Conservation (phyloP, 768 basidiomycete species). For the Amanita fuliginea region DNA sequence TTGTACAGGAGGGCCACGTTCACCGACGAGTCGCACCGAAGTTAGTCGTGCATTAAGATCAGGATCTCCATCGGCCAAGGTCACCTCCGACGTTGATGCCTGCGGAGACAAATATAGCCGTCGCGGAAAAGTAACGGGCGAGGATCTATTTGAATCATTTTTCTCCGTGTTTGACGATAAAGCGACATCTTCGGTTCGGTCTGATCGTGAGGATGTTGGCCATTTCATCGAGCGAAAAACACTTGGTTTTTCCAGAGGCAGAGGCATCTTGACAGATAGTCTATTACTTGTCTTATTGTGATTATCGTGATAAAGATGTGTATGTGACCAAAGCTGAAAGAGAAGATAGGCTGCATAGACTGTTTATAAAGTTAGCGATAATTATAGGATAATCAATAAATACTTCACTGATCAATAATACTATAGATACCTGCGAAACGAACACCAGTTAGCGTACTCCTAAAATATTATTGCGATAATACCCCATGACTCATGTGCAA, state of each 20-base stretch:
- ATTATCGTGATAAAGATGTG: constrained; percentile 49
- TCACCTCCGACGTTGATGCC: constrained; percentile 10
- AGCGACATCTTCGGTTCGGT: constrained; percentile 1
- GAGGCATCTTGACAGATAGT: constrained; percentile 23
- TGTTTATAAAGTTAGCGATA: constrained; percentile 15
- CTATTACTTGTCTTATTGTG: constrained; percentile 31
- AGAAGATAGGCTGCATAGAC: constrained; percentile 64
- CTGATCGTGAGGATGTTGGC: not conserved
- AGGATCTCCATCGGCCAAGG: constrained; percentile 9
- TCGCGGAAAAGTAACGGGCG: constrained; percentile 9
- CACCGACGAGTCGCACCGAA: not conserved
- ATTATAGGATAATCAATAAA: not conserved
- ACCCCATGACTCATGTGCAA: constrained; percentile 73
- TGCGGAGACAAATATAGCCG: constrained; percentile 11
- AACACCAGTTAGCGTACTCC: not conserved
- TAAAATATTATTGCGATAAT: constrained; percentile 5
- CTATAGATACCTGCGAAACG: constrained; percentile 48
- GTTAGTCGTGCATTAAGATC: not conserved
- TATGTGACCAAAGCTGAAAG: constrained; percentile 76
- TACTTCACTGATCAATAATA: constrained; percentile 62
- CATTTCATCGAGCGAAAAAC: constrained; percentile 9
- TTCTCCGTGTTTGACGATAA: not conserved
- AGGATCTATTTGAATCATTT: constrained; percentile 4
- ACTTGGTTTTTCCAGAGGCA: constrained; percentile 24
- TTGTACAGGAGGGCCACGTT: not conserved